Evolutionary conservation across 192 early-diverging fungal genomes (phyloP), one percentile per base, ranked within the genome.

Genomic region (Coemansia sp.): DNA sequence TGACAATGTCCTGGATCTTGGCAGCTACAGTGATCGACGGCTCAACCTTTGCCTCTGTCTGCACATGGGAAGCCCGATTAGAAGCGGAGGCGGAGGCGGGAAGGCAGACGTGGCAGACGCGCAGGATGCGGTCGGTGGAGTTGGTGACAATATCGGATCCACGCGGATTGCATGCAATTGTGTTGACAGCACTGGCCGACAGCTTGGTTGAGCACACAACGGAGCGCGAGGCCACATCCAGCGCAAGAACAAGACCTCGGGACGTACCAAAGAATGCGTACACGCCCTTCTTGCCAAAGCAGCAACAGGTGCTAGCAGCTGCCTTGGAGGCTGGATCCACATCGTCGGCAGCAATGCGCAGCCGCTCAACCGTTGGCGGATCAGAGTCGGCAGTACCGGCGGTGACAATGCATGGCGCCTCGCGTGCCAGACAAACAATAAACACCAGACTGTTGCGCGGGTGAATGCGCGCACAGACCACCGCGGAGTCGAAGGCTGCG

Each of bases 1-100:
- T 95, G 45, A 99, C 92, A 9, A 90, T 85, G 76, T 99, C 96
- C 75, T 88, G 88, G 68, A 94, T 97, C 74, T 94, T 95, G 57
- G 89, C 83, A 1, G 73, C 65, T 13, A 78, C 75, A 5, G 68
- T 62, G 5, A 78, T 80, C 8, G 71, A 67, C 22, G 74, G 71
- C 62, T 62, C 67, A 6, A 32, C 37, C n/a, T 71, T 52, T 22
- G 60, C 67, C 42, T 37, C 40, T 32, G 61, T 11, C n/a, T 58
- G 55, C 8, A 26, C 11, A 42, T 46, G 39, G 46, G 26, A 19
- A 54, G 56, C 18, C 63, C 39, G 52, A 54, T 51, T 36, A 69
- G 52, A 26, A 26, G 26, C 26, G 3, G 26, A 26, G 26, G 26
- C 26, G 3, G 26, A 26, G 11, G 37, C 74, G 40, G 79, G 71